Conservation (phyloP, 495 filamentous ascomycete species). For the Delitschia confertaspora region DNA sequence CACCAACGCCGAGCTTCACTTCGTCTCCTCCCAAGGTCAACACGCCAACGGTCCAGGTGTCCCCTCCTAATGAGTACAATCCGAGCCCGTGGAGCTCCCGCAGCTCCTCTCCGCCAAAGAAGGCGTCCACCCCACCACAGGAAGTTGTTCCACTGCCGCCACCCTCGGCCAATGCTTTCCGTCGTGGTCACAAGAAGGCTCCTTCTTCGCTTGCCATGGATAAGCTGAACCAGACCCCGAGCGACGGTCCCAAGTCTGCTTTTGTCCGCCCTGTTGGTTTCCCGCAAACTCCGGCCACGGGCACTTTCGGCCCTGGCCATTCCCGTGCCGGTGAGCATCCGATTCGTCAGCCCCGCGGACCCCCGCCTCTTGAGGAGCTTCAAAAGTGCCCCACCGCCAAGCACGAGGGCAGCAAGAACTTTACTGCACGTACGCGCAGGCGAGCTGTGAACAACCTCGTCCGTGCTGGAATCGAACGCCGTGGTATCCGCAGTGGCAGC, state of each 20-base stretch:
- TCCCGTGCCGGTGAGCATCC: slow-evolving; percentile 90
- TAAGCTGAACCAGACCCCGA: slow-evolving; percentile 46
- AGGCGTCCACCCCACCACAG: slow-evolving; percentile 49
- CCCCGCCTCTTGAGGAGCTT: slow-evolving; percentile 86
- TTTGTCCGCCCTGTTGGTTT: slow-evolving; percentile 45
- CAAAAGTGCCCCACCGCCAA: slow-evolving; percentile 83
- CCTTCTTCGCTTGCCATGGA: slow-evolving; percentile 64
- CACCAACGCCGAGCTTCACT: slow-evolving; percentile 29
- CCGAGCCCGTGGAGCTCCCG: slow-evolving; percentile 44
- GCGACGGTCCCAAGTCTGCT: slow-evolving; percentile 63
- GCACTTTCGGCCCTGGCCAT: slow-evolving; percentile 89
- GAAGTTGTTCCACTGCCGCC: slow-evolving; percentile 67
- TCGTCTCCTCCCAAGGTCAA: slow-evolving; percentile 27
- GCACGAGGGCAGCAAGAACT: slow-evolving; percentile 97
- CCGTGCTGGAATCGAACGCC: slow-evolving; percentile 79
- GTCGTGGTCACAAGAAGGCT: slow-evolving; percentile 79
- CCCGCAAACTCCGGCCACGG: slow-evolving; percentile 71
- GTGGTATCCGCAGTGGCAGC: slow-evolving; percentile 55
- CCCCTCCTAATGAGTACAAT: slow-evolving; percentile 58
- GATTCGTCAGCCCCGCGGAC: slow-evolving; percentile 83
- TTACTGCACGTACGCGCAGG: slow-evolving; percentile 85
- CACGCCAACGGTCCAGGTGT: slow-evolving; percentile 59
- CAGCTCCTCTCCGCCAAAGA: slow-evolving; percentile 63
- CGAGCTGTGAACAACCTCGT: slow-evolving; percentile 86
- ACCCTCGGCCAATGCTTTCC: slow-evolving; percentile 76